A percentile compares a stretch with the other conserved stretches of the same genome.
Conservation (phyloP, 2,329 filamentous ascomycete genomes). For the Alternaria postmessia region DNA sequence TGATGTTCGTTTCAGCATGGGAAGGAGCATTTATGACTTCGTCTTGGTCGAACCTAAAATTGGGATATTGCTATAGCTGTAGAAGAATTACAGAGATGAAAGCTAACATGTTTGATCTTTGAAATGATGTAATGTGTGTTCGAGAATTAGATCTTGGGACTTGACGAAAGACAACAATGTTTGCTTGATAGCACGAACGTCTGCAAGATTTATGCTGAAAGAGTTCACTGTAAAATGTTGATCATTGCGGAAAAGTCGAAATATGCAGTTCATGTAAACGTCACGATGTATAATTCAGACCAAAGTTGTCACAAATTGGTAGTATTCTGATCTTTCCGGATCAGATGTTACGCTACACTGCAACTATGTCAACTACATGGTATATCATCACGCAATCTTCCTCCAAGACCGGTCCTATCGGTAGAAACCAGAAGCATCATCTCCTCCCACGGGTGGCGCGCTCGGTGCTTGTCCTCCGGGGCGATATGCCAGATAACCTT, state of each 20-base stretch:
- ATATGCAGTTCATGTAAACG: background rate
- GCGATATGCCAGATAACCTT: conserved; percentile 44
- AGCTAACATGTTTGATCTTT: background rate
- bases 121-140: background rate
- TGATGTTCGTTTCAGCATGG: conserved; percentile 1
- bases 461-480: conserved; percentile 45
- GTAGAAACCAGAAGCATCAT: conserved; percentile 41
- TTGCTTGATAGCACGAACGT: background rate
- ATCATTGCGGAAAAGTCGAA: background rate
- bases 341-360: background rate
- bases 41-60: background rate
- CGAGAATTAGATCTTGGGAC: background rate
- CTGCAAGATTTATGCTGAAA: background rate
- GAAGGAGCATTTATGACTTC: background rate
- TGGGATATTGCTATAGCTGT: background rate
- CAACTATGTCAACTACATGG: conserved; percentile 1
- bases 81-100: background rate
- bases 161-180: background rate
- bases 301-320: background rate
- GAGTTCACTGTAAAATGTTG: background rate
- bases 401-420: conserved; percentile 22
- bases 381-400: background rate
- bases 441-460: conserved; percentile 41
- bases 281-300: background rate
- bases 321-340: background rate